Conservation (phyloP, 2,329 filamentous ascomycete genomes). For the Xylariaceae sp. region DNA sequence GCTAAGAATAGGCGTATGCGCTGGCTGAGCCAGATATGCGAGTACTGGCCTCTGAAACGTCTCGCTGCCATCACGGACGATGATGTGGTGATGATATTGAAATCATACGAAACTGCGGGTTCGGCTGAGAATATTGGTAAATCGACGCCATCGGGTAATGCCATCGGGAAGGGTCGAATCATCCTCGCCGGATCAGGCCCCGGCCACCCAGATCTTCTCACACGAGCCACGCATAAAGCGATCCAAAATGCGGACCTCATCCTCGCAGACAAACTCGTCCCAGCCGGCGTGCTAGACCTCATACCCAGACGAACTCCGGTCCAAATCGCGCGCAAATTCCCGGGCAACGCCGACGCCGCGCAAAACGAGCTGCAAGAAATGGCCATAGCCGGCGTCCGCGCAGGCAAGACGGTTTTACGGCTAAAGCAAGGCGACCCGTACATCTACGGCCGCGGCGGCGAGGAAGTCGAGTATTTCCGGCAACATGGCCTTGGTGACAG, state of each 20-base stretch:
- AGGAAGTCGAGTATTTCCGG: slow-evolving; percentile 84
- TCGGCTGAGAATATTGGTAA: slow-evolving; percentile 16
- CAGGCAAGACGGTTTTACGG: slow-evolving; percentile 76
- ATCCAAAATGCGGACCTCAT: slow-evolving; percentile 73
- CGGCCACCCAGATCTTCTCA: slow-evolving; percentile 87
- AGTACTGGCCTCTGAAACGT: slow-evolving; percentile 91
- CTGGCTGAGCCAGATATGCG: slow-evolving; percentile 94
- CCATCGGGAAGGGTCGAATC: slow-evolving; percentile 58
- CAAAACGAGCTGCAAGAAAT: slow-evolving; percentile 83
- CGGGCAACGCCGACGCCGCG: slow-evolving; percentile 89
- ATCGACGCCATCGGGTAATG: slow-evolving; percentile 7
- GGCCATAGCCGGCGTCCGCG: slow-evolving; percentile 62
- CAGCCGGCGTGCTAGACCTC: slow-evolving; percentile 78
- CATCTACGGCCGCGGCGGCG: slow-evolving; percentile 89
- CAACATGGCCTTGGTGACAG: slow-evolving; percentile 61
- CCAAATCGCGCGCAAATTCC: slow-evolving; percentile 94
- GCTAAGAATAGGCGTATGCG: slow-evolving; percentile 78
- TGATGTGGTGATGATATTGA: slow-evolving; percentile 74
- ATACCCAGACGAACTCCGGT: slow-evolving; percentile 86
- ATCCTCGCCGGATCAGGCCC: slow-evolving; percentile 90
- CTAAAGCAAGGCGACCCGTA: slow-evolving; percentile 97
- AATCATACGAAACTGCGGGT: slow-evolving; percentile 54
- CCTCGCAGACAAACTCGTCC: slow-evolving; percentile 81
- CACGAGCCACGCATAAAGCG: slow-evolving; percentile 73
- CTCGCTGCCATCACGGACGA: slow-evolving; percentile 75